Conservation (phyloP, 2,329 filamentous ascomycete species). For the Cercospora berteroae region DNA sequence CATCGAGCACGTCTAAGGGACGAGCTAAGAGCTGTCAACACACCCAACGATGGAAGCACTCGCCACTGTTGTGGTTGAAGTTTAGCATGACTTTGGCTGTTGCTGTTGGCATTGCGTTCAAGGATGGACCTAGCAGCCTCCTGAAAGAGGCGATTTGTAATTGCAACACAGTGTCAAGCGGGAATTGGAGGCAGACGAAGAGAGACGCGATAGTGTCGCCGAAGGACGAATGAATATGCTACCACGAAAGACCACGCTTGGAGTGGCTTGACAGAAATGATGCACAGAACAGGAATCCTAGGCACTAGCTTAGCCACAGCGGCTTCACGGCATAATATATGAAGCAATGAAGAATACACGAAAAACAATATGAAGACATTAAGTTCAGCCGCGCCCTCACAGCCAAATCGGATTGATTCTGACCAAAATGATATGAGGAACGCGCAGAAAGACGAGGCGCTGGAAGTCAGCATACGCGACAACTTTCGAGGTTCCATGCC, state of each 20-base stretch:
- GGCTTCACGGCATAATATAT: slow-evolving; percentile 2
- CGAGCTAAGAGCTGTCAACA: slow-evolving; percentile 19
- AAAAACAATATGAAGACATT: not conserved
- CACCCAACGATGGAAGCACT: slow-evolving; percentile 28
- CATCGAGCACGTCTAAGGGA: slow-evolving; percentile 15
- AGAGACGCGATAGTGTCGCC: slow-evolving; percentile 15
- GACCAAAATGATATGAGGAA: too few species aligned
- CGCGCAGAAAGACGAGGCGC: not conserved
- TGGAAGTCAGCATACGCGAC: not conserved
- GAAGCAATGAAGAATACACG: slow-evolving; percentile 1
- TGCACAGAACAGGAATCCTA: not conserved
- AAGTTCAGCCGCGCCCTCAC: not conserved
- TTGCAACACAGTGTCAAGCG: slow-evolving; percentile 11
- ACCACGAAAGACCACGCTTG: not conserved
- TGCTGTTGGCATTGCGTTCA: slow-evolving; percentile 50
- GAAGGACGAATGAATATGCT: slow-evolving; percentile 1
- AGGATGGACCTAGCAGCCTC: slow-evolving; percentile 46
- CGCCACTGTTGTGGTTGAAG: slow-evolving; percentile 47
- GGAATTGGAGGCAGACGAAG: slow-evolving; percentile 17
- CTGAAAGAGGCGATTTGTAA: slow-evolving; percentile 29
- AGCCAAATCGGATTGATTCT: too few species aligned
- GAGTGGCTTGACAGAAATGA: not conserved
- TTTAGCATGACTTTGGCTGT: slow-evolving; percentile 50
- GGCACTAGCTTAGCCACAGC: not conserved
- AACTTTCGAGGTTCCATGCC: not conserved